Percentiles rank a stretch among this genome's conserved stretches.
phyloP scores from a whole-genome alignment of 495 filamentous ascomycete species.

The Xylaria castorea region DNA sequence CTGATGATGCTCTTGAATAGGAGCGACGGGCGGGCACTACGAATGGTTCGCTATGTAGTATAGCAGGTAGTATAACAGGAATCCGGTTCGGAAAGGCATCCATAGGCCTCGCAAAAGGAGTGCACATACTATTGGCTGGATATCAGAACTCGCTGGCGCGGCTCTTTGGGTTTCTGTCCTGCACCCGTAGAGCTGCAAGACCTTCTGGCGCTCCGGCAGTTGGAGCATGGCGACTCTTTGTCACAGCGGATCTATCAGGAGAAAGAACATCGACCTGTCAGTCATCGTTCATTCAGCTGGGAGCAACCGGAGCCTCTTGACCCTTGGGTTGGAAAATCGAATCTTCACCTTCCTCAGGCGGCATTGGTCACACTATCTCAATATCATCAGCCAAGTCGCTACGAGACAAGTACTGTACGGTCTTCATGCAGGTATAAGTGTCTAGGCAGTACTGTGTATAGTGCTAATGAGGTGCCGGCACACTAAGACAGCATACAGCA shows the following conservation, averaged over 20 bases:
- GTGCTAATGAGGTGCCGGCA: neutral
- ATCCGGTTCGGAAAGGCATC: neutral
- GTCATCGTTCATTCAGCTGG: conserved; percentile 46
- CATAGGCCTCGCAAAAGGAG: neutral
- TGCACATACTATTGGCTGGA: conserved; percentile 69
- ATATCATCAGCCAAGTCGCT: conserved; percentile 5
- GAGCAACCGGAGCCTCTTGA: conserved; percentile 31
- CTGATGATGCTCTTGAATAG: neutral
- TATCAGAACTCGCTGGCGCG: conserved; percentile 68
- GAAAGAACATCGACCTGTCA: neutral
- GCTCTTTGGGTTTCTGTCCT: conserved; percentile 64
- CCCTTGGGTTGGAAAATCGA: conserved; percentile 38
- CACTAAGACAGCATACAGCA: neutral
- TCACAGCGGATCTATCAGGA: conserved; percentile 71
- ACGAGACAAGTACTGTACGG: neutral
- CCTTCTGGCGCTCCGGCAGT: conserved; percentile 66
- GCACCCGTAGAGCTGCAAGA: conserved; percentile 64
- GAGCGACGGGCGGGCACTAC: neutral
- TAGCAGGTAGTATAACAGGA: neutral
- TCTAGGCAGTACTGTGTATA: neutral
- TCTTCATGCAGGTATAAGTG: neutral
- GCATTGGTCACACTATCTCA: conserved; percentile 46
- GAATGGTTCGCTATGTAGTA: neutral
- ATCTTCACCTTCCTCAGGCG: conserved; percentile 58
- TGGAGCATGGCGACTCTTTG: conserved; percentile 70